A percentile compares a stretch with the other conserved stretches of the same genome.
Conservation (phyloP, 164 flowering plant genomes). For the grape (Vitis vinifera) region DNA sequence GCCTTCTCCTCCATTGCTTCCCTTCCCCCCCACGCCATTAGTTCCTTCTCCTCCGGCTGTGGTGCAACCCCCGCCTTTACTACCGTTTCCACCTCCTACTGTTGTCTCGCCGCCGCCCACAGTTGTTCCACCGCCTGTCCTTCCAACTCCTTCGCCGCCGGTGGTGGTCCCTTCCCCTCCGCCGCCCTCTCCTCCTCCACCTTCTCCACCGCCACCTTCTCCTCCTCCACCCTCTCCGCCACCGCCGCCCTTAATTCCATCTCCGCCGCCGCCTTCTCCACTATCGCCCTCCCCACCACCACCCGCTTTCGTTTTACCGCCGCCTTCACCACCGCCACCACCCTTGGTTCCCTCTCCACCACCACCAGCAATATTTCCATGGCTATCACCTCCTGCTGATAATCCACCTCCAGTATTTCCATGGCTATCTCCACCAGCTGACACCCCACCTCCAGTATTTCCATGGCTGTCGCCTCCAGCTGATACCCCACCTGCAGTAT, state of each 20-base stretch:
- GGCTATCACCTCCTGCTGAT: conserved; percentile 15
- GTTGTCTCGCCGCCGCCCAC: too few relatives aligned
- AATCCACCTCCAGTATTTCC: conserved; percentile 14
- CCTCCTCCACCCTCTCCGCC: conserved; percentile 3
- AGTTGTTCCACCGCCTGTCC: background rate
- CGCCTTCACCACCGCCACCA: conserved; percentile 8
- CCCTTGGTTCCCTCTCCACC: conserved; percentile 16
- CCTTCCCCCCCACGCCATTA: conserved; percentile 4
- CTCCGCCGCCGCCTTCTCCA: conserved; percentile 6
- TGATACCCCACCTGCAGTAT: conserved; percentile 1
- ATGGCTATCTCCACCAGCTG: conserved; percentile 14
- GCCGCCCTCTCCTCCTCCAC: conserved; percentile 12
- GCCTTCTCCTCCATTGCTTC: background rate
- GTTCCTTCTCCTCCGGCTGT: background rate
- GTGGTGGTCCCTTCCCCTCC: background rate
- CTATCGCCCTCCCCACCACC: conserved; percentile 15
- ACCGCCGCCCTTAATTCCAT: conserved; percentile 11
- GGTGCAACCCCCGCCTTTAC: background rate
- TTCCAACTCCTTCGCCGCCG: background rate
- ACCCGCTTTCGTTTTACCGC: background rate
- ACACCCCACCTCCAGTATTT: background rate
- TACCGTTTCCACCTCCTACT: too few relatives aligned
- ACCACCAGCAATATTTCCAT: conserved; percentile 15
- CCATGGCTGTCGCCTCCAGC: conserved; percentile 11
- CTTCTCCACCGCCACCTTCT: background rate